Evolutionary conservation across 306 rosid species (phyloP).

Genomic region (Prunus dulcis): DNA sequence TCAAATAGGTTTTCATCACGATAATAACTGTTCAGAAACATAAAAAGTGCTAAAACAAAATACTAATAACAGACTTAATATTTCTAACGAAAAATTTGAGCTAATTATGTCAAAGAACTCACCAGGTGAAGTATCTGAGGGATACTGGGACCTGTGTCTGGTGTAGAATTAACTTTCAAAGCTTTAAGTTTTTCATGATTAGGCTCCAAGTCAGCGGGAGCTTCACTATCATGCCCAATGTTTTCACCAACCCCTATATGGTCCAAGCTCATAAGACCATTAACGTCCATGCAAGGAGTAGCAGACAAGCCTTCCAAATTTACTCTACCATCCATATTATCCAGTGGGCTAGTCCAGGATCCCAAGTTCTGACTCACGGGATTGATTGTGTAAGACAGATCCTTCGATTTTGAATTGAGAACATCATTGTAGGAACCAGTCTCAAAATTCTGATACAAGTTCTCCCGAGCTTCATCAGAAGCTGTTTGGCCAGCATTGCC

Average conservation of each 20-base stretch:
- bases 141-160: constrained; percentile 73
- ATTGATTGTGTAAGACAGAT: constrained; percentile 33
- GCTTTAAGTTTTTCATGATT: constrained; percentile 42
- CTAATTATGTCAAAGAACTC: constrained; percentile 29
- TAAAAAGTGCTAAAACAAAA: neutral
- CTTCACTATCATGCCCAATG: constrained; percentile 43
- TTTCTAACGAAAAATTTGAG: neutral
- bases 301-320: constrained; percentile 49
- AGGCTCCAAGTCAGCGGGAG: constrained; percentile 49
- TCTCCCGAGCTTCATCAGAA: constrained; percentile 64
- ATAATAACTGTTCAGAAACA: neutral
- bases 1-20: neutral
- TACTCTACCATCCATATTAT: constrained; percentile 43
- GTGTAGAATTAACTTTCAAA: constrained; percentile 36
- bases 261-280: constrained; percentile 51
- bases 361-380: constrained; percentile 49
- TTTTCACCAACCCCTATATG: constrained; percentile 47
- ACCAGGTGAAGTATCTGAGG: constrained; percentile 93
- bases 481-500: constrained; percentile 52
- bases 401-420: constrained; percentile 49
- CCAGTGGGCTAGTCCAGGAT: constrained; percentile 46
- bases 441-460: constrained; percentile 52
- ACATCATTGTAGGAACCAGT: constrained; percentile 45
- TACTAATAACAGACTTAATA: neutral
- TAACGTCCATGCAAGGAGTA: constrained; percentile 48